A percentile compares a stretch with the other conserved stretches of the same genome.
Conservation (phyloP, 148 eudicot species). For the Rhododendron vialii region DNA sequence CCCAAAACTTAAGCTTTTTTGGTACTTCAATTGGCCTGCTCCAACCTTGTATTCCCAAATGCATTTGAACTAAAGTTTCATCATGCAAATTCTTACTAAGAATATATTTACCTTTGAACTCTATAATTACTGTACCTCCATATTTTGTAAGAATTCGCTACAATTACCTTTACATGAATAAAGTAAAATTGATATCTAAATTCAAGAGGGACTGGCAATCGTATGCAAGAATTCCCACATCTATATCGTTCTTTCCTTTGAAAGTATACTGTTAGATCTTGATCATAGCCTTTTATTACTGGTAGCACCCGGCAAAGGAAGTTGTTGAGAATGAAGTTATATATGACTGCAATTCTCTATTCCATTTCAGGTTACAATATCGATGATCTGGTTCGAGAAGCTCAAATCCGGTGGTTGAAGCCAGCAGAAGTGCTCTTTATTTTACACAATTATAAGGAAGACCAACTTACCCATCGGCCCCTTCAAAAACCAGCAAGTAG, state of each 20-base stretch:
- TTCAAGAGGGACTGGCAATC: too few species aligned
- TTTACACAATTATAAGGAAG: conserved; percentile 58
- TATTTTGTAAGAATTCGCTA: neutral
- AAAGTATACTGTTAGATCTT: neutral
- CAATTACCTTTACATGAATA: too few species aligned
- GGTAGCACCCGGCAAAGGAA: neutral
- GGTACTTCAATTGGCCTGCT: neutral
- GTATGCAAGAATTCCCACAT: too few species aligned
- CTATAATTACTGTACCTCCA: neutral
- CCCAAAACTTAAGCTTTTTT: neutral
- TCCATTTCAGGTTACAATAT: conserved; percentile 55
- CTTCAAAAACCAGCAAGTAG: conserved; percentile 74
- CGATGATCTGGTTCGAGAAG: conserved; percentile 60
- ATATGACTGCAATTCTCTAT: neutral
- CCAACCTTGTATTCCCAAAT: neutral
- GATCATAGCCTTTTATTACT: neutral
- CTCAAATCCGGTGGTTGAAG: conserved; percentile 80
- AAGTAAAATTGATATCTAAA: too few species aligned
- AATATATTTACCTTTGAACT: neutral
- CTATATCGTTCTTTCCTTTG: neutral
- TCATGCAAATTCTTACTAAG: neutral
- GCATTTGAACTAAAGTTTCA: neutral
- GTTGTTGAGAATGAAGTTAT: neutral
- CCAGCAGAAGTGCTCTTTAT: conserved; percentile 79
- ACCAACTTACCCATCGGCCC: conserved; percentile 53